Base-by-base conservation (phyloP, 2,329 filamentous ascomycete species). In the Penicillium sp. region DNA sequence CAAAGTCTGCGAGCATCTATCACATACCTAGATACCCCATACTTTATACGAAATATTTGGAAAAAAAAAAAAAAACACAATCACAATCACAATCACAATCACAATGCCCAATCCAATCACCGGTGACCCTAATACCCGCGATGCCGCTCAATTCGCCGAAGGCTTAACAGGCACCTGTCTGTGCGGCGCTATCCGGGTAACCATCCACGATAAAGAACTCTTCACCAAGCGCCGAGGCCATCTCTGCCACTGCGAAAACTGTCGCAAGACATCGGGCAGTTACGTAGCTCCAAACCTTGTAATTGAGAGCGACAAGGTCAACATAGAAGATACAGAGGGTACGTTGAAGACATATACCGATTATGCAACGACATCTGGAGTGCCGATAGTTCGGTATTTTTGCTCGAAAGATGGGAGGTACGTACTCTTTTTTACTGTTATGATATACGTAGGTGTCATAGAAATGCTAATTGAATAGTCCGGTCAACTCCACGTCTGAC, bases 161-260 rank as follows among this genome's bases (percentile, higher is more conserved):
- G 51, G 51, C 16, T n/a, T 55, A 18, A 49, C 43, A 23, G 74
- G 75, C 12, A 70, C 72, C 7, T 81, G 78, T 60, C 71, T 78
- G 40, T 80, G 77, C 65, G 75, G 75, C 52, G 69, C 72, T 56
- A 75, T 81, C 21, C 74, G 66, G n/a, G 77, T 81, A 2, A 79
- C 72, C 8, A 77, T 81, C 62, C 71, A 71, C 58, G 79, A 81
- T 59, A 60, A 63, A 12, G 75, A 79, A 18, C 74, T 81, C 21
- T 81, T 80, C 64, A 71, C 68, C 11, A 68, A 68, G 33, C 70
- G 70, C 6, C 66, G 76, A 28, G 78, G 79, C 1, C 75, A 79
- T 60, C 65, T 81, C 7, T 81, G 79, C 65, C 77, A 81, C 60
- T 81, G 80, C 65, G 65, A 69, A 33, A 82, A 81, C 59, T 81